These are phyloP conservation scores for Gastrolobium bilobum DNA, from an alignment of 306 rosid genomes.

Conservation along the genomic window DNA sequence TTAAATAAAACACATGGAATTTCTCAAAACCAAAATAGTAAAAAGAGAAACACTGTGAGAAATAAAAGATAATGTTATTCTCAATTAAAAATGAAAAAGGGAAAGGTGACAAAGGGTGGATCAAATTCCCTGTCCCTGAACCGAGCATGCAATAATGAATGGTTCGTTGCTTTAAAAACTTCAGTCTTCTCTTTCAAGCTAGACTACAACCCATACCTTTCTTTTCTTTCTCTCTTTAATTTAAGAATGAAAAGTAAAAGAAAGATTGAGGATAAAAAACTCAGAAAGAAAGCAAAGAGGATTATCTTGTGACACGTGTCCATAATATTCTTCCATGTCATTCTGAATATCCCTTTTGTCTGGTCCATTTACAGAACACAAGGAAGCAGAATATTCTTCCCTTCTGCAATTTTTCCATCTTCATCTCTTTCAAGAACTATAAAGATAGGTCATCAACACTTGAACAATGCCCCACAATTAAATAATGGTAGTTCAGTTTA, in stretches of 20 bases:
- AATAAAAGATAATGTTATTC: too few species aligned
- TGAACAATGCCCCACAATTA: not conserved
- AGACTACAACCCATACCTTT: conserved; percentile 70
- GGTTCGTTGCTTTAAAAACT: conserved; percentile 69
- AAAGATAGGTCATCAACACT: conserved; percentile 48
- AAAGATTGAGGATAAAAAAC: not conserved
- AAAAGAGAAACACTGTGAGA: too few species aligned
- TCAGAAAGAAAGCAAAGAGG: conserved; percentile 37
- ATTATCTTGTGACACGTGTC: conserved; percentile 65
- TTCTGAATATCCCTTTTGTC: conserved; percentile 77
- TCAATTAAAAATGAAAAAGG: conserved; percentile 38
- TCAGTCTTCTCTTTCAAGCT: conserved; percentile 67
- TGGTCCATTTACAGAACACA: conserved; percentile 42
- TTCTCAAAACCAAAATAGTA: too few species aligned
- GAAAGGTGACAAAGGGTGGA: conserved; percentile 52
- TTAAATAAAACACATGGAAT: too few species aligned
- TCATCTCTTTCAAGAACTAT: not conserved
- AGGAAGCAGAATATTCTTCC: conserved; percentile 55
- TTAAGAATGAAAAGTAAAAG: conserved; percentile 30
- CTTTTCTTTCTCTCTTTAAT: conserved; percentile 1
- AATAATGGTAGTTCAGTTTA: too few species aligned
- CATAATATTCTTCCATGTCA: conserved; percentile 58
- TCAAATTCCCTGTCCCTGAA: conserved; percentile 65
- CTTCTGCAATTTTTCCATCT: conserved; percentile 26
- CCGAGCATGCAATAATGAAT: conserved; percentile 45